Evolutionary conservation across 2,329 filamentous ascomycete genomes (phyloP), one percentile per base, ranked within the genome.

Genomic region (Cordyceps cateniannulata): DNA sequence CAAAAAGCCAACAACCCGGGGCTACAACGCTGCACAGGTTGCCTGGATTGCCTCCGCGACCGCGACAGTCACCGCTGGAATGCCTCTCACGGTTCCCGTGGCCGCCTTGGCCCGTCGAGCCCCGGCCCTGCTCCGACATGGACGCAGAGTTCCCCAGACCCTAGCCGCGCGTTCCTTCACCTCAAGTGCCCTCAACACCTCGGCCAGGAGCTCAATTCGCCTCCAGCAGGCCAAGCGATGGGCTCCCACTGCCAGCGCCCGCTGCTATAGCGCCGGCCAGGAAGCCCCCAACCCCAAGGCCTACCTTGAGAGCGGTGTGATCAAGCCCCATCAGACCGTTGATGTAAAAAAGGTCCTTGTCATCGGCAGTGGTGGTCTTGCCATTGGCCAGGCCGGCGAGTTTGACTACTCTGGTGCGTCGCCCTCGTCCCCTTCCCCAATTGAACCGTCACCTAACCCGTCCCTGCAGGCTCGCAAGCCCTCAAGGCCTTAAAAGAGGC

Each of bases 271-370:
- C 67, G 72, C 74, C 50, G 73, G 71, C 44, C 84, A 95, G 75
- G 79, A 86, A 66, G 88, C 90, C 57, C 91, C 92, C 60, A 90
- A 89, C 71, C 85, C 92, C 58, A 87, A 93, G 77, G 90, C 93
- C 64, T 96, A 96, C 76, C 81, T 97, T 68, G 86, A 91, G 72
- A 96, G 91, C 77, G 93, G 92, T 68, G 89, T 87, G 63, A 87
- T 97, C 72, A 89, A 92, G 75, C 87, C 88, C 62, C 83, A 84
- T 69, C 83, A 93, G 69, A 79, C 90, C 60, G 88, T 97, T 55
- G 85, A 96, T 73, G 92, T 98, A 66, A 96, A 96, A 81, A 98
- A 98, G 80, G 93, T 98, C 57, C 81, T 98, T 64, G 93, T 98
- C 68, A 96, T 98, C 79, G 93, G 93, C 62, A 93, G 88, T 78